Conservation (phyloP, 2,329 filamentous ascomycete genomes). For the Celoporthe dispersa region DNA sequence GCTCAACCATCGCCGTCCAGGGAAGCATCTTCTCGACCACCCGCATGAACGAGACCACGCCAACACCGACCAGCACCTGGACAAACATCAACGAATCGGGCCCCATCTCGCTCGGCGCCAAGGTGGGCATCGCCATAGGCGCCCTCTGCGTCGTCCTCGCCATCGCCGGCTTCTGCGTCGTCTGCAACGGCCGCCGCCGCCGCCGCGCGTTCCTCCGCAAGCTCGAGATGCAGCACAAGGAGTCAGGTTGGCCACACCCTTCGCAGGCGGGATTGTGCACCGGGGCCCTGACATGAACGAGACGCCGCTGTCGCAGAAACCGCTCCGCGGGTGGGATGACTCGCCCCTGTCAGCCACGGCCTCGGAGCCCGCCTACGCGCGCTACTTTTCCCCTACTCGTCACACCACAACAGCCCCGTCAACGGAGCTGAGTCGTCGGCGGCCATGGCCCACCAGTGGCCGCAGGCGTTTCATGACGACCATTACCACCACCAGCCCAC, state of each 20-base stretch:
- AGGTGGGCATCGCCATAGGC: slow-evolving; percentile 62
- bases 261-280: slow-evolving; percentile 31
- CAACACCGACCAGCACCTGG: slow-evolving; percentile 46
- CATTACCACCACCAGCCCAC: background rate
- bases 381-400: slow-evolving; percentile 65
- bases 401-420: slow-evolving; percentile 63
- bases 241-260: slow-evolving; percentile 48
- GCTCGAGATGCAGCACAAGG: slow-evolving; percentile 46
- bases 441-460: slow-evolving; percentile 42
- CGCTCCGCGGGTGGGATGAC: slow-evolving; percentile 58
- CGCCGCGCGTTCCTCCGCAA: slow-evolving; percentile 56
- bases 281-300: slow-evolving; percentile 49
- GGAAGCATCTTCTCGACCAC: slow-evolving; percentile 57
- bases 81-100: slow-evolving; percentile 49
- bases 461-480: slow-evolving; percentile 30
- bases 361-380: slow-evolving; percentile 35
- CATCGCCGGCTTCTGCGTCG: slow-evolving; percentile 55
- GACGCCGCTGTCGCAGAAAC: slow-evolving; percentile 59
- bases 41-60: slow-evolving; percentile 54
- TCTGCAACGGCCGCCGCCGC: slow-evolving; percentile 61
- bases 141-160: slow-evolving; percentile 53
- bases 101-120: slow-evolving; percentile 56
- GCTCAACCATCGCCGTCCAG: slow-evolving; percentile 52
- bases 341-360: slow-evolving; percentile 52
- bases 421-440: slow-evolving; percentile 45